Evolutionary conservation across 257 asterid genomes (phyloP).

Genomic region (Mitragyna speciosa): DNA sequence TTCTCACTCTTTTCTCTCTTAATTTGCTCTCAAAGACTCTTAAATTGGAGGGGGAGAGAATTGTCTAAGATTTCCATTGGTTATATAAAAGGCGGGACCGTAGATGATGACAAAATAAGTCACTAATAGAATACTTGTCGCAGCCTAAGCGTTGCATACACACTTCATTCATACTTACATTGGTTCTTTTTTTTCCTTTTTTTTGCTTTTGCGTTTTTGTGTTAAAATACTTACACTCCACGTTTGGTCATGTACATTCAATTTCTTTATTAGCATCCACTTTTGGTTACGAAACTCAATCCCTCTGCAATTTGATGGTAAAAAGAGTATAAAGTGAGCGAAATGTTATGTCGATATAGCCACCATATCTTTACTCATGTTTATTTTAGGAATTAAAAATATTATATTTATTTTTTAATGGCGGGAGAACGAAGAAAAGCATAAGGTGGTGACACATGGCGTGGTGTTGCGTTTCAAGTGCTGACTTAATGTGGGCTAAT

Average conservation of each 20-base stretch:
- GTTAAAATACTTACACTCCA: background rate
- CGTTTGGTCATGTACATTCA: too few relatives aligned
- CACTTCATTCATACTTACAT: too few relatives aligned
- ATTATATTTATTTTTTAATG: too few relatives aligned
- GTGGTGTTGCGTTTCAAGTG: slow-evolving; percentile 22
- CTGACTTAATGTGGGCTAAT: slow-evolving; percentile 35
- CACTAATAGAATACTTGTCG: background rate
- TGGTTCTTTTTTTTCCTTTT: too few relatives aligned
- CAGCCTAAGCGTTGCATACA: background rate
- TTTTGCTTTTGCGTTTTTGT: too few relatives aligned
- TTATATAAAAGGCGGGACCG: slow-evolving; percentile 43
- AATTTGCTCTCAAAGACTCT: background rate
- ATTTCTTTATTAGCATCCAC: too few relatives aligned
- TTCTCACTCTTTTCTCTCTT: background rate
- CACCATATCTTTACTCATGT: background rate
- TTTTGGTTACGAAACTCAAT: too few relatives aligned
- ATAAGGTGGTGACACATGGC: slow-evolving; percentile 32
- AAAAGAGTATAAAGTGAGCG: too few relatives aligned
- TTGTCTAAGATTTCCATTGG: slow-evolving; percentile 13
- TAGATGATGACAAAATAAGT: slow-evolving; percentile 32
- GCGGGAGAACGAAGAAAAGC: slow-evolving; percentile 8
- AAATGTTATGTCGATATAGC: too few relatives aligned
- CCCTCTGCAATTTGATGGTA: too few relatives aligned
- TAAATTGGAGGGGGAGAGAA: slow-evolving; percentile 10
- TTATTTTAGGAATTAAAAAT: background rate